A percentile compares a stretch with the other conserved stretches of the same genome.
Conservation (phyloP, 768 basidiomycete species). For the Phylloporus sp. region DNA sequence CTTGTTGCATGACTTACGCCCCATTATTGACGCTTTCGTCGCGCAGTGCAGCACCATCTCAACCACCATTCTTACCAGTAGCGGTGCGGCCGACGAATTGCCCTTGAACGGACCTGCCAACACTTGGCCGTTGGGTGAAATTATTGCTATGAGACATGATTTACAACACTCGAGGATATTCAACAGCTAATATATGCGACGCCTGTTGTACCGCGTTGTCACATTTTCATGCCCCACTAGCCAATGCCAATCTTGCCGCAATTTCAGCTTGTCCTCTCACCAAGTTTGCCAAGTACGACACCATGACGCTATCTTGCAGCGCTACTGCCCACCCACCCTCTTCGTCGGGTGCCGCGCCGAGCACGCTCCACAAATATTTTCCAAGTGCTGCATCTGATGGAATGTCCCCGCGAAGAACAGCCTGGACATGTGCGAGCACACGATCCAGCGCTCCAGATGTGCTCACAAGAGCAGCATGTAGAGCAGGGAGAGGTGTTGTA, state of each 20-base stretch:
- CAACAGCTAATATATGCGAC: slow-evolving; percentile 57
- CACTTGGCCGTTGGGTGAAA: slow-evolving; percentile 96
- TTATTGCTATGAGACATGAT: slow-evolving; percentile 86
- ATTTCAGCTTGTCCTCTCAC: slow-evolving; percentile 93
- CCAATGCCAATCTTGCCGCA: slow-evolving; percentile 79
- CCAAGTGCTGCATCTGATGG: slow-evolving; percentile 84
- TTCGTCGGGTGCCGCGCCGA: slow-evolving; percentile 69
- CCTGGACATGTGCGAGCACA: slow-evolving; percentile 79
- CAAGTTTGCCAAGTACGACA: slow-evolving; percentile 91
- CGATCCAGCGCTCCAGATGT: slow-evolving; percentile 81
- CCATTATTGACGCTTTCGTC: slow-evolving; percentile 57
- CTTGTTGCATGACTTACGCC: slow-evolving; percentile 67
- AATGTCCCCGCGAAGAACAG: slow-evolving; percentile 72
- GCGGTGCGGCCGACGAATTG: slow-evolving; percentile 10
- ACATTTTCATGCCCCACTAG: slow-evolving; percentile 36
- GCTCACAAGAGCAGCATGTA: slow-evolving; percentile 49
- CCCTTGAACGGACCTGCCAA: slow-evolving; percentile 66
- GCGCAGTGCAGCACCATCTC: slow-evolving; percentile 43
- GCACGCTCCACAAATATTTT: slow-evolving; percentile 85
- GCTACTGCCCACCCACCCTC: slow-evolving; percentile 72
- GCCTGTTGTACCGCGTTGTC: neutral
- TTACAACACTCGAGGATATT: slow-evolving; percentile 95
- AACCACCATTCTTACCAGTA: slow-evolving; percentile 39
- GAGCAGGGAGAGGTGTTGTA: slow-evolving; percentile 56
- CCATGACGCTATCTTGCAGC: slow-evolving; percentile 90